Evolutionary conservation across 208 protist species (phyloP), one percentile per base, ranked within the genome.

Genomic region (Leishmania braziliensis): DNA sequence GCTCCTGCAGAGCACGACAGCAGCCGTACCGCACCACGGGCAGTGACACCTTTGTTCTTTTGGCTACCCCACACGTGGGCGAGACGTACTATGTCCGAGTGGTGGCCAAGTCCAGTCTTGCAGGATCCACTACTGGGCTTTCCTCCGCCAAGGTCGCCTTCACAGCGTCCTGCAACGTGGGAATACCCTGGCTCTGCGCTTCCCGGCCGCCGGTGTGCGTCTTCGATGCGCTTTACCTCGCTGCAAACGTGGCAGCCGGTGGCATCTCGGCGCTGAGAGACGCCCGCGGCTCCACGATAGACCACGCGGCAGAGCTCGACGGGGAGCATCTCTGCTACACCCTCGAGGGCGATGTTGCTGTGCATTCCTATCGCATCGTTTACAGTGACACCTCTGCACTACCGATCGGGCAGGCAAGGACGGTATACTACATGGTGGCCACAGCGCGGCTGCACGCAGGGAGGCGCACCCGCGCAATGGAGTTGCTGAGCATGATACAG

Each of bases 21-120:
- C 29, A 78, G 69, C 80, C 83, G 20, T 83, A 73, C 66, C 46
- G 66, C n/a, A 77, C 72, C 71, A 85, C 84, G 33, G 88, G 85
- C 33, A 56, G n/a, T 3, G 74, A 80, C 73, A 84, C 74, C 5
- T 87, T 86, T 68, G 81, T 83, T 43, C 73, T 92, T 0, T 53
- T 94, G 51, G 84, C 89, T 20, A 79, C 88, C 5, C 62, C 85
- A 0, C 89, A 93, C 74, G 71, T 82, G 3, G 77, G 86, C 8
- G 92, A 94, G 78, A 83, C 81, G 12, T 88, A 90, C 50, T 85
- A 90, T 56, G 79, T 94, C 33, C 90, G 92, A 23, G 75, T 96
- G 23, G 73, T 90, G 14, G 90, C 90, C 2, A 79, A 80, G 36
- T 86, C 80, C 0, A 81, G 62, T 2, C 75, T 75, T 65, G 81